Evolutionary conservation across 176 grass and related monocot species (phyloP), one percentile per base, ranked within the genome.

Genomic region (Eleusine indica): DNA sequence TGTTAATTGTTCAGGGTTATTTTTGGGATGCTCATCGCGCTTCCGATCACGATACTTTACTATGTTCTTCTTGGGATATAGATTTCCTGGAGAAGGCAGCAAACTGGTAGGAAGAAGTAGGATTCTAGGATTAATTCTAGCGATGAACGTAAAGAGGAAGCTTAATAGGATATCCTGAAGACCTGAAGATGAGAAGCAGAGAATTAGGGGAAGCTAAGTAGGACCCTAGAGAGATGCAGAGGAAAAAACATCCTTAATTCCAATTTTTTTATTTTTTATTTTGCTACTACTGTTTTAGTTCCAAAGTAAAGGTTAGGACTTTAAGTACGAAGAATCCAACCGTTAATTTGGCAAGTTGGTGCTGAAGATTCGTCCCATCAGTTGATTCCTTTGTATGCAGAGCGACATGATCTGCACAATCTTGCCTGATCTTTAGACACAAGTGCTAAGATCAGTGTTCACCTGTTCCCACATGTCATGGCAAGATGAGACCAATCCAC

Each of bases 1-100:
- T 82, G 9, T 68, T 6, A 40, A 18, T 39, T 37, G 76, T 83
- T 64, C 87, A 98, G 91, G 85, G 93, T 98, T 80, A 98, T 98
- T 61, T 98, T 98, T 43, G 96, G 96, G 56, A 98, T 98, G 96
- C 96, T 98, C 6, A 71, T 98, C 71, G 92, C 90, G 2, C 88
- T 98, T 32, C 96, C 96, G 2, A 95, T 98, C 83, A 98, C 93
- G 3, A 91, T 98, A 89, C 91, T 98, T 64, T 94, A 98, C 76
- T 98, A 98, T 70, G 80, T 95, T 79, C 93, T 98, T 79, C 87
- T 98, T 58, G 96, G 96, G 75, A 81, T 98, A 73, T 98, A 95
- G 73, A 40, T 66, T 37, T 53, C 21, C 63, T 68, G 82, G 88
- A 64, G 82, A 74, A 77, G 25, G n/a, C 76, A 48, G 70, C 9